Evolutionary conservation across 805 yeast genomes (phyloP).

Genomic region (Trichomonascus vanleenenianus): DNA sequence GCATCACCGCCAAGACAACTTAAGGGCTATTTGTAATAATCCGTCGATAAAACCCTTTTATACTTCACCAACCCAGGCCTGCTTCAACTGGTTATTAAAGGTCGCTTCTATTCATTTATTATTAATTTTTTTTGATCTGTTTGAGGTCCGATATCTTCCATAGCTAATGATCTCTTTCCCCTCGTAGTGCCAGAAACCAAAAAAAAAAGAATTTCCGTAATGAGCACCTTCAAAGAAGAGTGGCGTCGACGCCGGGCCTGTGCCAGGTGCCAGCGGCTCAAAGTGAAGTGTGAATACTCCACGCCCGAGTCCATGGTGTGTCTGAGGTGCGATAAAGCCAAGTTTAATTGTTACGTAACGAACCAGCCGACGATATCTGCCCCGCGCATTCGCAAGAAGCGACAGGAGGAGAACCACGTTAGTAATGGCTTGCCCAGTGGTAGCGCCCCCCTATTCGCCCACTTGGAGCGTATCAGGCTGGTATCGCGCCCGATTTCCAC

Average conservation of each 20-base stretch:
- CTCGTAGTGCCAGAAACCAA: too few relatives aligned
- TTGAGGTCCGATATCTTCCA: too few relatives aligned
- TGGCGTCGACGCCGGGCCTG: conserved; percentile 19
- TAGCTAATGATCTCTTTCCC: too few relatives aligned
- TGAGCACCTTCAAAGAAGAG: conserved; percentile 2
- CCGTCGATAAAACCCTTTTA: too few relatives aligned
- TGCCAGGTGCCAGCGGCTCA: conserved; percentile 15
- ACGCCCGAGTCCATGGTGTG: conserved; percentile 10
- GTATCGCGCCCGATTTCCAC: neutral
- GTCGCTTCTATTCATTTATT: too few relatives aligned
- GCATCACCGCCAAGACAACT: too few relatives aligned
- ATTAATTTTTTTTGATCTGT: too few relatives aligned
- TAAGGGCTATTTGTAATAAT: too few relatives aligned
- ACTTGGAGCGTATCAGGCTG: neutral
- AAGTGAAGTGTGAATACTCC: conserved; percentile 18
- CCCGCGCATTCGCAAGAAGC: neutral
- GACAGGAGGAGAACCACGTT: neutral
- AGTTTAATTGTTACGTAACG: neutral
- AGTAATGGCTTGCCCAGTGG: too few relatives aligned
- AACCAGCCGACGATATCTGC: neutral
- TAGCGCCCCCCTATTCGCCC: neutral
- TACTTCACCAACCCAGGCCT: too few relatives aligned
- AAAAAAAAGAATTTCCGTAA: neutral
- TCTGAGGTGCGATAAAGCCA: conserved; percentile 15
- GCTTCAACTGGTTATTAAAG: too few relatives aligned